phyloP scores from a whole-genome alignment of 1,284 basidiomycete genomes.

The Microbotryomycetes sp. region DNA sequence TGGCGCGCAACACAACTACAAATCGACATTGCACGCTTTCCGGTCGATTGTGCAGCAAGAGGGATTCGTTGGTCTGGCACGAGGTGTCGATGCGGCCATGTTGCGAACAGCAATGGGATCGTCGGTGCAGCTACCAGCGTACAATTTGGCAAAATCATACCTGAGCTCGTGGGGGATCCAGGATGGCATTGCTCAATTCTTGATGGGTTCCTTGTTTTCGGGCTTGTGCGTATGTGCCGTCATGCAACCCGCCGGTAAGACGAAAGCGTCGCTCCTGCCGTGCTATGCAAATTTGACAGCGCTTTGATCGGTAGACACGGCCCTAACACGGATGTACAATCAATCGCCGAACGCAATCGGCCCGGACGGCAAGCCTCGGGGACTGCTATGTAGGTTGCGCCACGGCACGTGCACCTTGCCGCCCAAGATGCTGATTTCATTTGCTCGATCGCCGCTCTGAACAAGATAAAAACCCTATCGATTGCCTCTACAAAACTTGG shows the following conservation, averaged over 20 bases:
- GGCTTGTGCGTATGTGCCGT: conserved; percentile 67
- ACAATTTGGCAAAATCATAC: conserved; percentile 82
- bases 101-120: conserved; percentile 90
- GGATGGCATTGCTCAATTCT: conserved; percentile 76
- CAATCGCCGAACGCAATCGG: conserved; percentile 46
- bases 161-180: conserved; percentile 59
- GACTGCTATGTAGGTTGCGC: conserved; percentile 61
- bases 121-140: conserved; percentile 87
- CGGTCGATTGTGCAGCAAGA: conserved; percentile 70
- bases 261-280: too few species aligned
- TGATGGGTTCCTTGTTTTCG: conserved; percentile 79
- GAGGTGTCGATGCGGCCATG: conserved; percentile 90
- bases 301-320: conserved; percentile 55
- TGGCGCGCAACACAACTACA: conserved; percentile 87
- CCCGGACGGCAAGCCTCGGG: conserved; percentile 57
- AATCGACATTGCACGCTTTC: conserved; percentile 70
- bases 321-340: conserved; percentile 92
- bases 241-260: conserved; percentile 45
- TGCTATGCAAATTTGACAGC: too few species aligned
- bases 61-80: conserved; percentile 66
- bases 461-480: conserved; percentile 62
- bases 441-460: not conserved
- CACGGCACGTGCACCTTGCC: too few species aligned
- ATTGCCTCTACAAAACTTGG: conserved; percentile 93
- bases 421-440: not conserved